These are phyloP conservation scores for Groenewaldozyma auringiensis DNA, from an alignment of 1,139 yeast genomes.

Conservation along the genomic window DNA sequence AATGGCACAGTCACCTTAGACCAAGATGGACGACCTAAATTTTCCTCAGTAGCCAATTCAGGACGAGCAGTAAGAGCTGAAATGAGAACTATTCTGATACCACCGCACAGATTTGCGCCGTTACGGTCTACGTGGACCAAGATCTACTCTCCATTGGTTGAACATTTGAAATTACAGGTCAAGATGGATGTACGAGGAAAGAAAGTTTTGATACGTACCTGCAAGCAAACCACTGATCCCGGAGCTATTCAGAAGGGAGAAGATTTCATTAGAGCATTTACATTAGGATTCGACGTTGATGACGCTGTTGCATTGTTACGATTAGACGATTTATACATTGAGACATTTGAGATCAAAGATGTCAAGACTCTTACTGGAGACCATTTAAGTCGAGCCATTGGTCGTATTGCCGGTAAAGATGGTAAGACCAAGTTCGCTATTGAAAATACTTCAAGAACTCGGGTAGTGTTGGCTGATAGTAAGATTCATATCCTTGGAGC, in stretches of 20 bases:
- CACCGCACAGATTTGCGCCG: constrained; percentile 96
- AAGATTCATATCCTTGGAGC: constrained; percentile 97
- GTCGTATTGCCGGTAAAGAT: constrained; percentile 98
- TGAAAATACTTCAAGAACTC: constrained; percentile 95
- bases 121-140: constrained; percentile 84
- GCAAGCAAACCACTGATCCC: constrained; percentile 74
- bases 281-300: constrained; percentile 92
- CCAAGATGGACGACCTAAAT: constrained; percentile 84
- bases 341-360: constrained; percentile 93
- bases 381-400: constrained; percentile 96
- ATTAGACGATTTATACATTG: constrained; percentile 91
- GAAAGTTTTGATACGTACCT: constrained; percentile 81
- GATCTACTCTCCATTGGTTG: constrained; percentile 91
- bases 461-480: constrained; percentile 94
- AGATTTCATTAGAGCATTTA: constrained; percentile 89
- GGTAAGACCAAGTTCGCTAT: constrained; percentile 98
- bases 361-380: constrained; percentile 93
- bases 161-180: constrained; percentile 87
- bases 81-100: constrained; percentile 82
- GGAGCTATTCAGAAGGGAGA: constrained; percentile 98
- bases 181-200: constrained; percentile 85
- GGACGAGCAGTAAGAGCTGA: constrained; percentile 73
- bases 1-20: constrained; percentile 46
- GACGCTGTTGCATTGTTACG: constrained; percentile 93
- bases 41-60: constrained; percentile 61